Base-by-base conservation (phyloP, 257 asterid genomes). In the Eucommia ulmoides region DNA sequence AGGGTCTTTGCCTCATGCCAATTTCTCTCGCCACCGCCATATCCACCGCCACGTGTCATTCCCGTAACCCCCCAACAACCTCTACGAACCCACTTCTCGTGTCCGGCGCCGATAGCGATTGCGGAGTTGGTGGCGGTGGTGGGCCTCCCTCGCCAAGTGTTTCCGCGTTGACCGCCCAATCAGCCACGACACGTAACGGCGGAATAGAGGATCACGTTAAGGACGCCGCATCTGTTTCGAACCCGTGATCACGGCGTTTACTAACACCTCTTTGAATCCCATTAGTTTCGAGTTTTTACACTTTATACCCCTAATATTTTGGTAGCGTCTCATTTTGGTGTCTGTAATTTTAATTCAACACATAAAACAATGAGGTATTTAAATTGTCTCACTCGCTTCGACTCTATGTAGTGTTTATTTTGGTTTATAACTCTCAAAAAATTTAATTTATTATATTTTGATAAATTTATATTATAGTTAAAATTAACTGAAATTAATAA, bases 141-240 rank as follows among this genome's bases (percentile, higher is more conserved):
- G 70, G 78, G 17, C 83, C 93, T 52, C 54, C 83, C 2, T 88
- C 97, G 45, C 93, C 97, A 0, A 83, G 63, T 54, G 53, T 83
- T 63, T 83, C 97, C 17, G 93, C 29, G 23, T 57, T 81, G 80
- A 70, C 93, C 33, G 84, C 72, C 50, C 94, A 82, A 54, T 82
- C 93, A 50, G 65, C 81, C 73, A 59, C 80, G 20, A 21, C 72
- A 23, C 76, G 59, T 20, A 71, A 58, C 73, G 69, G 59, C 51
- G 59, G 61, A 2, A 21, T 19, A 2, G 48, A 42, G 9, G 20
- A 19, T 42, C 19, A 19, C 48, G 48, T 42, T 18, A 42, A 42
- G 20, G 48, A 42, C 20, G 48, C 48, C 7, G 19, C 20, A 0
- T 42, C 48, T 18, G 48, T 42, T 42, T 42, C 48, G 2, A 42